Evolutionary conservation across 768 basidiomycete species (phyloP).

Genomic region (Auricularia heimuer): DNA sequence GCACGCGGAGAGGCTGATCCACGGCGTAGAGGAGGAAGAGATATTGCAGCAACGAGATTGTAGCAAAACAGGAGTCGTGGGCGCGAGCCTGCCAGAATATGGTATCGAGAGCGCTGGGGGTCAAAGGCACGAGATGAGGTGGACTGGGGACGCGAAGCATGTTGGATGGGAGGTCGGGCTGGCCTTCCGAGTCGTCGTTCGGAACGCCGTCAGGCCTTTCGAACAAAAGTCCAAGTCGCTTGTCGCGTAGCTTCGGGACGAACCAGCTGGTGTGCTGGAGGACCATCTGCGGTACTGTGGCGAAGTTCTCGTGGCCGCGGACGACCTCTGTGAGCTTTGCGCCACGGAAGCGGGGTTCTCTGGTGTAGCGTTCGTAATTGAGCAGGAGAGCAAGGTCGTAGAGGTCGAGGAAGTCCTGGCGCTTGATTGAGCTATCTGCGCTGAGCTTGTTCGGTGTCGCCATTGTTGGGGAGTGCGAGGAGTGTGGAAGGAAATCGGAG

Average conservation of each 20-base stretch:
- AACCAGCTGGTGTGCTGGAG: neutral
- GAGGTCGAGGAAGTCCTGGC: conserved; percentile 8
- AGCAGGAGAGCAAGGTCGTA: conserved; percentile 12
- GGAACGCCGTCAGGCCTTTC: neutral
- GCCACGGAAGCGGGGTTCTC: conserved; percentile 14
- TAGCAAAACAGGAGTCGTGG: conserved; percentile 14
- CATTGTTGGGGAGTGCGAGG: too few species aligned
- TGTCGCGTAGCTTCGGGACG: neutral
- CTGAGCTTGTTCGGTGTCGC: too few species aligned
- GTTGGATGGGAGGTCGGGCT: neutral
- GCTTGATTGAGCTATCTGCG: neutral
- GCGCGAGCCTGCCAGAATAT: conserved; percentile 16
- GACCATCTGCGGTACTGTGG: neutral
- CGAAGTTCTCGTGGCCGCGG: neutral
- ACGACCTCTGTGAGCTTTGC: conserved; percentile 13
- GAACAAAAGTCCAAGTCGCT: neutral
- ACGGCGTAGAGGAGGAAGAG: conserved; percentile 12
- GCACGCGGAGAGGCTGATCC: conserved; percentile 7
- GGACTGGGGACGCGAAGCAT: neutral
- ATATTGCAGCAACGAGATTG: conserved; percentile 12
- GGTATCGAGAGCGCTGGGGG: conserved; percentile 11
- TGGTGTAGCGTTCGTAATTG: conserved; percentile 12
- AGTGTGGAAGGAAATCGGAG: too few species aligned
- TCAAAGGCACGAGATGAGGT: neutral
- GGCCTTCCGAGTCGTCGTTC: neutral